Evolutionary conservation across 2,329 filamentous ascomycete species (phyloP).

Genomic region (Colletotrichum camelliae): DNA sequence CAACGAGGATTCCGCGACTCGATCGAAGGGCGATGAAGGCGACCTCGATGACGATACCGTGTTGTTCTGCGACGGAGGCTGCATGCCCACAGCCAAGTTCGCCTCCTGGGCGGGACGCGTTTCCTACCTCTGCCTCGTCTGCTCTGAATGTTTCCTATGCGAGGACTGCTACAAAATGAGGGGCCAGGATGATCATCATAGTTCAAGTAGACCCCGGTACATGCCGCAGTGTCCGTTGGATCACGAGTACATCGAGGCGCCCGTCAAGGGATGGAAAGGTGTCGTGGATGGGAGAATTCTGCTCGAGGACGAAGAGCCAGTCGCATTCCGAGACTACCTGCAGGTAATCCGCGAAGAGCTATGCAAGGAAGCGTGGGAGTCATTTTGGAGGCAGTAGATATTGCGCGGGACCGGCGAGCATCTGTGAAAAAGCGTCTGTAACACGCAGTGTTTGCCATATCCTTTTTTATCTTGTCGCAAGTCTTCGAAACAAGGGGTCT

Average conservation of each 20-base stretch:
- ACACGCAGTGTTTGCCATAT: no score
- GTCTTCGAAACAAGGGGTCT: no score
- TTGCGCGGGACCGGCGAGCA: no score
- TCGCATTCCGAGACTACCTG: constrained; percentile 22
- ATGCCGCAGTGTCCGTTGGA: constrained; percentile 16
- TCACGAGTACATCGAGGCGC: constrained; percentile 26
- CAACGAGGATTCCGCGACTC: neutral
- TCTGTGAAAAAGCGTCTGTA: no score
- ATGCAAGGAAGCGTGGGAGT: constrained; percentile 18
- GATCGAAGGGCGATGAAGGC: neutral
- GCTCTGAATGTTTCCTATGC: constrained; percentile 25
- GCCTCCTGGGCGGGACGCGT: constrained; percentile 22
- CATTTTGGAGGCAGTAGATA: neutral
- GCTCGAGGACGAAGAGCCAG: constrained; percentile 22
- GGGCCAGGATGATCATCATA: constrained; percentile 1
- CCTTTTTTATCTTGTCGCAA: no score
- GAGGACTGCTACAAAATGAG: constrained; percentile 23
- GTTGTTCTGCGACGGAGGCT: constrained; percentile 20
- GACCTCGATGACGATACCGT: constrained; percentile 1
- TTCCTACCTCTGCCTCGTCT: constrained; percentile 26
- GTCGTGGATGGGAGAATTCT: constrained; percentile 25
- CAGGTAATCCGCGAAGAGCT: constrained; percentile 14
- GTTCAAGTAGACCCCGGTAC: neutral
- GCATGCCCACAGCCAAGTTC: constrained; percentile 9
- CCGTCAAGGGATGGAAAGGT: constrained; percentile 27